A percentile compares a stretch with the other conserved stretches of the same genome.
phyloP scores from a whole-genome alignment of 306 rosid species.

The Lathyrus tuberosus region DNA sequence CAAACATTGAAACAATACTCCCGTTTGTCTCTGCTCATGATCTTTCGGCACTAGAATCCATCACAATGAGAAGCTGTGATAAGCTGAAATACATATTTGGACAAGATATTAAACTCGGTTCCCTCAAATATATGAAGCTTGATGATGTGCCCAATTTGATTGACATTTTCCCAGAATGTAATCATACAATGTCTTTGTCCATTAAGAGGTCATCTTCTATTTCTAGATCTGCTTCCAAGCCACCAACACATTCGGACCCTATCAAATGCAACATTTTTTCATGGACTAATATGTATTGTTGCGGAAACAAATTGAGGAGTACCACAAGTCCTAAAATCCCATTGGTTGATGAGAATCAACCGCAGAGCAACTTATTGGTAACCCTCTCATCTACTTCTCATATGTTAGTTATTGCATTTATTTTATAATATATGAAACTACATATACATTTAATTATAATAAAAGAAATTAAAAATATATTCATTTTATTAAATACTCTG shows the following conservation, averaged over 20 bases:
- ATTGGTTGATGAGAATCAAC: neutral
- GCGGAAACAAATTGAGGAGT: neutral
- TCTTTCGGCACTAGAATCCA: neutral
- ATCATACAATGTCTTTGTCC: neutral
- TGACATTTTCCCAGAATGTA: neutral
- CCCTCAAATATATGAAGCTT: rapidly evolving
- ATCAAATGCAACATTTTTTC: neutral
- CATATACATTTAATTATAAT: no score
- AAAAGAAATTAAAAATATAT: no score
- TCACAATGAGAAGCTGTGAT: neutral
- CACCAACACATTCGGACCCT: neutral
- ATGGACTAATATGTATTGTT: neutral
- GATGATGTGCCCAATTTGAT: neutral
- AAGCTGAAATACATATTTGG: conserved; percentile 18
- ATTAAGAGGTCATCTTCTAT: neutral
- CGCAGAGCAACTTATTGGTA: neutral
- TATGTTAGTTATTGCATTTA: neutral
- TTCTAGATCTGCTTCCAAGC: neutral
- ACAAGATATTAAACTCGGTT: neutral
- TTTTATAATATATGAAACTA: no score
- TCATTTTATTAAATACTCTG: no score
- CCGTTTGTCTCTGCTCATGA: neutral
- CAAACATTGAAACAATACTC: neutral
- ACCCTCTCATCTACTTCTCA: neutral
- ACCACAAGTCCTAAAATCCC: neutral